phyloP scores from a whole-genome alignment of 345 rosid genomes.

The Populus ilicifolia region DNA sequence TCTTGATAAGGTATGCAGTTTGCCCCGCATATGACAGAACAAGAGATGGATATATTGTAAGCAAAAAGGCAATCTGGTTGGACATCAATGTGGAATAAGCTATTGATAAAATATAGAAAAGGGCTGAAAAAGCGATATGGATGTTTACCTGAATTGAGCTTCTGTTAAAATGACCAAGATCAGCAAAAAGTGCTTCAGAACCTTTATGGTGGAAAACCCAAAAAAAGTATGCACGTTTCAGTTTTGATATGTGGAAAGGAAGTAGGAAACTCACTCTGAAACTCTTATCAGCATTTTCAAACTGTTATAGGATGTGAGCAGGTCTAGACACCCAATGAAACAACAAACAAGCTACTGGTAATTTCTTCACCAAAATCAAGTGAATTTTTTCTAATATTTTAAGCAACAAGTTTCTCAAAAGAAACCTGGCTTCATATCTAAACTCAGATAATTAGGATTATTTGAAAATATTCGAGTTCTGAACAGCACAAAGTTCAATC shows the following conservation, averaged over 20 bases:
- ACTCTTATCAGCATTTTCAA: neutral
- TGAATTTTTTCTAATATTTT: neutral
- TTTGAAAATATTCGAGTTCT: too few species aligned
- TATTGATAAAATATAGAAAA: neutral
- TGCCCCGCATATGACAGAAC: constrained; percentile 87
- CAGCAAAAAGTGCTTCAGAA: constrained; percentile 86
- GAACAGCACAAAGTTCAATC: neutral
- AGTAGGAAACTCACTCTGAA: neutral
- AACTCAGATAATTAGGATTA: neutral
- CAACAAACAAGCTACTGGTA: neutral
- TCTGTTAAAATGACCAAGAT: constrained; percentile 76
- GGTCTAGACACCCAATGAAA: neutral
- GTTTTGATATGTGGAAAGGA: neutral
- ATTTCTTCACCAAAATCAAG: neutral
- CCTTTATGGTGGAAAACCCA: constrained; percentile 35
- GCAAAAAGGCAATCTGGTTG: constrained; percentile 62
- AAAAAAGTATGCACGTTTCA: neutral
- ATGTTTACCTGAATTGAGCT: constrained; percentile 53
- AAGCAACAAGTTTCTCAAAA: neutral
- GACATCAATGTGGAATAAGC: constrained; percentile 13
- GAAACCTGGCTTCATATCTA: neutral
- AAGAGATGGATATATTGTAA: constrained; percentile 74
- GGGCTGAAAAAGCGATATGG: neutral
- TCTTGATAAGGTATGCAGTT: constrained; percentile 70
- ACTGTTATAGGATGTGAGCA: neutral